phyloP scores from a whole-genome alignment of 495 filamentous ascomycete genomes.

The Melanomma pulvis-pyrius region DNA sequence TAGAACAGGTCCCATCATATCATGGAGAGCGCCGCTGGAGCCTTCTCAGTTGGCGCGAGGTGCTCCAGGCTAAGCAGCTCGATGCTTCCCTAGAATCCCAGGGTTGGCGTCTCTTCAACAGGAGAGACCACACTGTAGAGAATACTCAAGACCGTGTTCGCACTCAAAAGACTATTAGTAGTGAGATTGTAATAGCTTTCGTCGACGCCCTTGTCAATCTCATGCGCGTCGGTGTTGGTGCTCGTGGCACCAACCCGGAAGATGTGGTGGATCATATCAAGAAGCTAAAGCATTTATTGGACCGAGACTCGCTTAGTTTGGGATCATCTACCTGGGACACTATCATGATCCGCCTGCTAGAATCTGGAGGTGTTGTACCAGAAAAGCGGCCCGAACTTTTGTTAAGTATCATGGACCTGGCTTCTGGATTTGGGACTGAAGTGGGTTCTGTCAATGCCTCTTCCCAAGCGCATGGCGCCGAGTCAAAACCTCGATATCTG shows the following conservation, averaged over 20 bases:
- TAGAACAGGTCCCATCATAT: conserved; percentile 47
- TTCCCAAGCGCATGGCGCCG: background rate
- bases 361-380: conserved; percentile 50
- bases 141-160: conserved; percentile 15
- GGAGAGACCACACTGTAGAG: background rate
- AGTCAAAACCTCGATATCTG: conserved; percentile 36
- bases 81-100: conserved; percentile 5
- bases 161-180: conserved; percentile 56
- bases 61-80: conserved; percentile 17
- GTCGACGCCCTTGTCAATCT: conserved; percentile 56
- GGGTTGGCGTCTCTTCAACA: conserved; percentile 6
- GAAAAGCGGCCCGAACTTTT: conserved; percentile 50
- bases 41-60: conserved; percentile 46
- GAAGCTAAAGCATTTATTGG: conserved; percentile 45
- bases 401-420: conserved; percentile 45
- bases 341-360: conserved; percentile 56
- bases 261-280: conserved; percentile 36
- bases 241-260: conserved; percentile 31
- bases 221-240: conserved; percentile 42
- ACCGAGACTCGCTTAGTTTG: conserved; percentile 39
- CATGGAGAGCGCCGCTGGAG: conserved; percentile 40
- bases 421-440: conserved; percentile 44
- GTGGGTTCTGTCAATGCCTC: conserved; percentile 28
- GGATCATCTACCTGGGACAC: conserved; percentile 50
- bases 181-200: conserved; percentile 59